These are phyloP conservation scores for Gentiana dahurica DNA, from an alignment of 257 asterid species.

Conservation along the genomic window DNA sequence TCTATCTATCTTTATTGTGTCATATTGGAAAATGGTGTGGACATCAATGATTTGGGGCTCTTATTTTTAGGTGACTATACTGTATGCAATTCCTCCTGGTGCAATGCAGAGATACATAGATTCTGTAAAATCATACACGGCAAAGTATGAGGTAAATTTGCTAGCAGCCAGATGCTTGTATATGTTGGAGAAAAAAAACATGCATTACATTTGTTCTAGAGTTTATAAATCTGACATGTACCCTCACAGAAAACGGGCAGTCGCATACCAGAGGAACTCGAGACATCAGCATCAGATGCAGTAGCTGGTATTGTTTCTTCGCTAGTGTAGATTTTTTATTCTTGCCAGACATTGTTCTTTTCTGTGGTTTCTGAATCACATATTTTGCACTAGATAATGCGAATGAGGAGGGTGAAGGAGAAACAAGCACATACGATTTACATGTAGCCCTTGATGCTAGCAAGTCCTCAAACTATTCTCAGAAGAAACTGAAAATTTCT, in stretches of 20 bases:
- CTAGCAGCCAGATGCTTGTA: too few relatives aligned
- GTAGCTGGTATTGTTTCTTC: conserved; percentile 40
- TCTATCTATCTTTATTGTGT: too few relatives aligned
- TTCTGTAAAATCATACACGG: conserved; percentile 44
- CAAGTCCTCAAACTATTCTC: conserved; percentile 50
- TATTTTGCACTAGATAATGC: conserved; percentile 47
- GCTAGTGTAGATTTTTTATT: conserved; percentile 6
- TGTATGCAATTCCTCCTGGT: conserved; percentile 59
- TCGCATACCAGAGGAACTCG: conserved; percentile 65
- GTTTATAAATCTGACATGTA: too few relatives aligned
- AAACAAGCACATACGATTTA: conserved; percentile 50
- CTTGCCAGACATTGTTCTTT: conserved; percentile 8
- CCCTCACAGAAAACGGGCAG: conserved; percentile 50
- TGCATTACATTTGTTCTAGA: too few relatives aligned
- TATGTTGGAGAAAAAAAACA: too few relatives aligned
- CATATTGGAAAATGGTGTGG: not conserved
- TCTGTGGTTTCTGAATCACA: conserved; percentile 24
- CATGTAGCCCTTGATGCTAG: conserved; percentile 41
- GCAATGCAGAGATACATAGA: conserved; percentile 58
- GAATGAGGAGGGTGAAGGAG: conserved; percentile 75
- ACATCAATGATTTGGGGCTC: not conserved
- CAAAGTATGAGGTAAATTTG: conserved; percentile 52
- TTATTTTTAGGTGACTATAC: conserved; percentile 58
- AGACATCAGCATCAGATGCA: conserved; percentile 58
- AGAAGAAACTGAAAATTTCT: conserved; percentile 54